phyloP scores from a whole-genome alignment of 345 rosid genomes.

The Pistacia atlantica region DNA sequence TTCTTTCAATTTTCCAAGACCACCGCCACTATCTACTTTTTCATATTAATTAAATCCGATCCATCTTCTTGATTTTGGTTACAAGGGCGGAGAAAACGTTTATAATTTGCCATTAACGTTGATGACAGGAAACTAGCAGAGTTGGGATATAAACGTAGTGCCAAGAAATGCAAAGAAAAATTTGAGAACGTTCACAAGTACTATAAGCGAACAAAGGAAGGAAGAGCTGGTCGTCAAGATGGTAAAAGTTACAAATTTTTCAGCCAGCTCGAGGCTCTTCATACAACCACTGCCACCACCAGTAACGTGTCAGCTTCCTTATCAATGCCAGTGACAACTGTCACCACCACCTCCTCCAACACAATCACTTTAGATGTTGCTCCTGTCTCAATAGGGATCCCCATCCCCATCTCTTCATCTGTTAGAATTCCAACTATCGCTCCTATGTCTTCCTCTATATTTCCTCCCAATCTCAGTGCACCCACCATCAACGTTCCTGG shows the following conservation, averaged over 20 bases:
- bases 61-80: no score
- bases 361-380: conserved; percentile 43
- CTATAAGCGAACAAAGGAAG: conserved; percentile 89
- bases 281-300: conserved; percentile 30
- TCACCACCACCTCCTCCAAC: conserved; percentile 18
- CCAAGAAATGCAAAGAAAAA: conserved; percentile 92
- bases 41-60: no score
- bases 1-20: conserved; percentile 14
- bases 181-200: conserved; percentile 95
- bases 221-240: conserved; percentile 81
- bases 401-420: conserved; percentile 33
- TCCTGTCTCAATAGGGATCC: conserved; percentile 65
- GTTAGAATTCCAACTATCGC: conserved; percentile 26
- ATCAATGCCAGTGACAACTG: conserved; percentile 16
- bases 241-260: conserved; percentile 87
- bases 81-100: no score
- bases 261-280: conserved; percentile 79
- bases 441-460: conserved; percentile 20
- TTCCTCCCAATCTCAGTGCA: conserved; percentile 19
- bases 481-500: neutral
- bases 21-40: no score
- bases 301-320: conserved; percentile 22
- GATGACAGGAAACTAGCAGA: conserved; percentile 75
- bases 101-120: neutral
- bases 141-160: conserved; percentile 73